phyloP scores from a whole-genome alignment of 106 monocot species.

The Amphibolis antarctica region DNA sequence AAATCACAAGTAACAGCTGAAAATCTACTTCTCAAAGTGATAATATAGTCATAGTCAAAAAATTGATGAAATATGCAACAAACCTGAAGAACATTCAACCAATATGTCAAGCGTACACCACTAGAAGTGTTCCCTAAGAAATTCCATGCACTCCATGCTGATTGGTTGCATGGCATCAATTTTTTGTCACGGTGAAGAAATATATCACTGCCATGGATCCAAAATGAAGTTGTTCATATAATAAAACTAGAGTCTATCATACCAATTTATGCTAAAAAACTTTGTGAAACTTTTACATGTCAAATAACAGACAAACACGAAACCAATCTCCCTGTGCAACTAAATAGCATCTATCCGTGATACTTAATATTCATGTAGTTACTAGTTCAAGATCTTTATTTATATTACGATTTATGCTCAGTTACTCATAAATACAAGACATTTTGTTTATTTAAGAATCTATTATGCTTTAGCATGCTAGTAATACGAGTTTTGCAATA shows the following conservation, averaged over 20 bases:
- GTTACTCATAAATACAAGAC: too few relatives aligned
- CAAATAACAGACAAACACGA: too few relatives aligned
- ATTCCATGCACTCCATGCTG: conserved; percentile 98
- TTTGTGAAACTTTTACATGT: too few relatives aligned
- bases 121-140: conserved; percentile 56
- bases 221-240: neutral
- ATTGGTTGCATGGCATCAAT: conserved; percentile 69
- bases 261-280: too few relatives aligned
- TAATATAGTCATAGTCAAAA: neutral
- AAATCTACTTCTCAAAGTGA: neutral
- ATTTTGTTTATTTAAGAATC: too few relatives aligned
- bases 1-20: neutral
- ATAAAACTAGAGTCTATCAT: neutral
- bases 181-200: conserved; percentile 79
- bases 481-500: too few relatives aligned
- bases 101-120: conserved; percentile 77
- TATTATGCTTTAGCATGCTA: too few relatives aligned
- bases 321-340: too few relatives aligned
- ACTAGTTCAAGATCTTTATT: too few relatives aligned
- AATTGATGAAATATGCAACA: neutral
- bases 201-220: conserved; percentile 43
- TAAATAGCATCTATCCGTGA: too few relatives aligned
- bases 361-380: too few relatives aligned
- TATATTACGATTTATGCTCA: too few relatives aligned
- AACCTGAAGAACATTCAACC: conserved; percentile 97